Percentiles rank a stretch among this genome's conserved stretches.
Conservation (phyloP, 345 rosid species). For the Eutrema heterophyllum region DNA sequence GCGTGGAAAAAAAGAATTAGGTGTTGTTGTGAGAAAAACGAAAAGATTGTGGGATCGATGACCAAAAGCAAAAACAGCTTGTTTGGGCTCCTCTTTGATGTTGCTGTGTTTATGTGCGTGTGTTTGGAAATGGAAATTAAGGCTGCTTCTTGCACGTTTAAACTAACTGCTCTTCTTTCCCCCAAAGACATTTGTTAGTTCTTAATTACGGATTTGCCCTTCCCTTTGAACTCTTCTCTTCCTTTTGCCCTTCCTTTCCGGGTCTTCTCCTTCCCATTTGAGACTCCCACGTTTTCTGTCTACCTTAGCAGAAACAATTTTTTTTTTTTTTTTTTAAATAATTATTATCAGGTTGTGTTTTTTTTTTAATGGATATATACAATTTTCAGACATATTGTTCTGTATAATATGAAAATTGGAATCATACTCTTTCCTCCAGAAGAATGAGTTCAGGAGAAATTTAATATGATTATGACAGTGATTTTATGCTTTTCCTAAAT, state of each 20-base stretch:
- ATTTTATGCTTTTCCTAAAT: constrained; percentile 3
- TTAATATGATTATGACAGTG: not conserved
- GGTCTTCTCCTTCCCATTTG: constrained; percentile 18
- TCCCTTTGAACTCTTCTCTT: constrained; percentile 16
- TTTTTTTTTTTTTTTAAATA: not conserved
- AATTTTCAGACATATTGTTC: not conserved
- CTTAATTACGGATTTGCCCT: not conserved
- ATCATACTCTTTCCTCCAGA: not conserved
- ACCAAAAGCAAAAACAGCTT: not conserved
- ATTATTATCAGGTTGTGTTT: not conserved
- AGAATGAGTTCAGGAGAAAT: not conserved
- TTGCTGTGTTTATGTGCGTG: constrained; percentile 1
- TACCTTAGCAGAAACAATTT: not conserved
- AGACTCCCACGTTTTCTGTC: constrained; percentile 19
- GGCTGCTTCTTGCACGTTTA: constrained; percentile 24
- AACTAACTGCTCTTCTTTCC: constrained; percentile 18
- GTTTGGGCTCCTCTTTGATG: not conserved
- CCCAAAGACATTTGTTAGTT: not conserved
- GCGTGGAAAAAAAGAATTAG: not conserved
- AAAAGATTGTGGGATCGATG: not conserved
- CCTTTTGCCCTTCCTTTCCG: not conserved
- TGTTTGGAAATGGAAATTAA: not conserved
- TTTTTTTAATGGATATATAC: not conserved
- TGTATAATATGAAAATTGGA: not conserved
- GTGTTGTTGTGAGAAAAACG: not conserved